Evolutionary conservation across 2,329 filamentous ascomycete species (phyloP), one percentile per base, ranked within the genome.

Genomic region (Dactylellina haptotyla): DNA sequence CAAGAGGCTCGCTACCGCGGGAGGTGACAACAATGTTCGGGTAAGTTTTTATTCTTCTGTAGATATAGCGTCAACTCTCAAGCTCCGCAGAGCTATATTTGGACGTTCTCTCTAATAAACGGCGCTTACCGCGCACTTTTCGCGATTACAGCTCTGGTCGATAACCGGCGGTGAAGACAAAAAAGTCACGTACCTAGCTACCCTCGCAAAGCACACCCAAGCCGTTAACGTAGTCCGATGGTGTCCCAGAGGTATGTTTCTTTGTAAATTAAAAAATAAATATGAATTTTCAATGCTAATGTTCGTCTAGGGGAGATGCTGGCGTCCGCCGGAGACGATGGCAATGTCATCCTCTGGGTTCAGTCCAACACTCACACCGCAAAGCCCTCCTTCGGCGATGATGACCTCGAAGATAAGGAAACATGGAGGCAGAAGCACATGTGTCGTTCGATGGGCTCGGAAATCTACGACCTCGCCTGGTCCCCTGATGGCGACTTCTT

Each of bases 391-490:
- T 91, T 97, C 79, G 93, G 93, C 75, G 91, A 93, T 78, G 93
- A 97, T 78, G 88, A 87, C 53, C 85, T 89, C 63, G 95, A 97
- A 78, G 95, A 99, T 80, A 96, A 97, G 82, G 95, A 99, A 82
- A 91, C 91, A 77, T 99, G 95, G 95, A 87, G 94, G 75, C 90
- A 94, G 75, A 98, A 96, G 83, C 92, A 97, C 80, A 98, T 98
- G 95, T 98, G 93, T 82, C 88, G 95, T 75, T 96, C 93, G 48
- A 92, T 91, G 75, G 94, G 93, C 34, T 92, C 93, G 9, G 95
- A 99, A 81, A 98, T 99, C 77, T 99, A 99, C 82, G 95, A 99
- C 81, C 84, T 99, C 66, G 95, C 95, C 56, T 99, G 95, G 96
- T 98, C 95, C 53, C 96, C 96, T n/a, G 95, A 99, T 81, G 93